phyloP scores from a whole-genome alignment of 2,329 filamentous ascomycete species.

The Aspergillus novoparasiticus region DNA sequence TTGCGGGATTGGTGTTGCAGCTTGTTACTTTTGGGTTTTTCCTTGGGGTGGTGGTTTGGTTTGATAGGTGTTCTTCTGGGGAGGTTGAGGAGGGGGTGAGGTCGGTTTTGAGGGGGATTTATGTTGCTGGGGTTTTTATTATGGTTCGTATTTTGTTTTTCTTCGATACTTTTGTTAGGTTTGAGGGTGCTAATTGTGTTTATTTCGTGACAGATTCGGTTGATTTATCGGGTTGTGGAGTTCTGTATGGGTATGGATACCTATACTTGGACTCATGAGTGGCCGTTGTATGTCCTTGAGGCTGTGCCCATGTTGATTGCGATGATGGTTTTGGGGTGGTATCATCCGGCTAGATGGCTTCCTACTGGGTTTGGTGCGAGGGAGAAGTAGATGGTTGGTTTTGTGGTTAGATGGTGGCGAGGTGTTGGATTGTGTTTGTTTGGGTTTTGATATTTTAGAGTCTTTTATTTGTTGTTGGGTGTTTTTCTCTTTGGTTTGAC shows the following conservation, averaged over 20 bases:
- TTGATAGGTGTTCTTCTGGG: conserved; percentile 32
- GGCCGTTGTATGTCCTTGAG: conserved; percentile 58
- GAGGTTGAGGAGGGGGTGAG: conserved; percentile 39
- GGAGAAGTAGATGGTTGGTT: conserved; percentile 3
- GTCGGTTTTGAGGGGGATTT: conserved; percentile 47
- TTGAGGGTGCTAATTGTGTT: neutral
- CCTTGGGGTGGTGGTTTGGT: conserved; percentile 43
- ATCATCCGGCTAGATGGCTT: conserved; percentile 50
- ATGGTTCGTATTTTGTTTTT: conserved; percentile 35
- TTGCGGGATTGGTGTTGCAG: conserved; percentile 48
- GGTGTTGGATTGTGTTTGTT: neutral
- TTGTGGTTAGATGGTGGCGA: neutral
- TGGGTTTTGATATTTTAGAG: neutral
- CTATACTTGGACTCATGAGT: conserved; percentile 55
- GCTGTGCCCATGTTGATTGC: conserved; percentile 49
- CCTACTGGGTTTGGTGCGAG: conserved; percentile 18
- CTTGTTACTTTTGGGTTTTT: conserved; percentile 46
- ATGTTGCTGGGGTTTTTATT: conserved; percentile 49
- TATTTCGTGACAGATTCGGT: conserved; percentile 44
- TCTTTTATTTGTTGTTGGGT: neutral
- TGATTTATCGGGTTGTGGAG: conserved; percentile 57
- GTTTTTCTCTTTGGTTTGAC: neutral
- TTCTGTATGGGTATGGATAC: conserved; percentile 55
- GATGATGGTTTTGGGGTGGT: conserved; percentile 53
- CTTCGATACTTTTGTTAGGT: conserved; percentile 1